phyloP scores from a whole-genome alignment of 208 protist species.

The Trypanosoma cruzi region DNA sequence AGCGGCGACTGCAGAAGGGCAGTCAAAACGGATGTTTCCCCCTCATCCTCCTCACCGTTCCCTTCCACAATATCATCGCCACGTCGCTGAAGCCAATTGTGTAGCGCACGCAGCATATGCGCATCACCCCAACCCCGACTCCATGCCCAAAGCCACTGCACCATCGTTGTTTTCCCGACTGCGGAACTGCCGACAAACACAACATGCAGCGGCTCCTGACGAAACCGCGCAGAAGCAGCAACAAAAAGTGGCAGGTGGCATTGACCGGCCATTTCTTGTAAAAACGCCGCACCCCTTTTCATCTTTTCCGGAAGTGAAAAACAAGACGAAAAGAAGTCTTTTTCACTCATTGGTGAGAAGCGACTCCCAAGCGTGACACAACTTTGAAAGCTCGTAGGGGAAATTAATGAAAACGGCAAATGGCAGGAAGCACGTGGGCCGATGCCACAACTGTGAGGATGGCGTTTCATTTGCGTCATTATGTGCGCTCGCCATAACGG shows the following conservation, averaged over 20 bases:
- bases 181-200: conserved; percentile 14
- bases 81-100: conserved; percentile 8
- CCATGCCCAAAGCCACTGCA: conserved; percentile 24
- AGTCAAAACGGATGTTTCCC: background rate
- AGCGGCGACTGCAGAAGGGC: background rate
- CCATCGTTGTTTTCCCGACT: conserved; percentile 20
- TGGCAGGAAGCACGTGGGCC: background rate
- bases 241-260: conserved; percentile 1
- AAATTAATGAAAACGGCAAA: background rate
- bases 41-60: background rate
- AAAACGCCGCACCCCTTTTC: background rate
- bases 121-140: conserved; percentile 1
- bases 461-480: background rate
- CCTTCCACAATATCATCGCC: background rate
- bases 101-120: background rate
- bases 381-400: background rate
- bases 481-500: background rate
- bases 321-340: background rate
- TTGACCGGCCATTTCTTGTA: background rate
- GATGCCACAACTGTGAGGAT: background rate
- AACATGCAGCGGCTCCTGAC: conserved; percentile 6
- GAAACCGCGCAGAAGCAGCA: background rate
- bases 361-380: background rate
- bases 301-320: background rate
- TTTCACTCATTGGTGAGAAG: background rate